phyloP scores from a whole-genome alignment of 768 basidiomycete species.

The Boletus pseudo-olivaceus region DNA sequence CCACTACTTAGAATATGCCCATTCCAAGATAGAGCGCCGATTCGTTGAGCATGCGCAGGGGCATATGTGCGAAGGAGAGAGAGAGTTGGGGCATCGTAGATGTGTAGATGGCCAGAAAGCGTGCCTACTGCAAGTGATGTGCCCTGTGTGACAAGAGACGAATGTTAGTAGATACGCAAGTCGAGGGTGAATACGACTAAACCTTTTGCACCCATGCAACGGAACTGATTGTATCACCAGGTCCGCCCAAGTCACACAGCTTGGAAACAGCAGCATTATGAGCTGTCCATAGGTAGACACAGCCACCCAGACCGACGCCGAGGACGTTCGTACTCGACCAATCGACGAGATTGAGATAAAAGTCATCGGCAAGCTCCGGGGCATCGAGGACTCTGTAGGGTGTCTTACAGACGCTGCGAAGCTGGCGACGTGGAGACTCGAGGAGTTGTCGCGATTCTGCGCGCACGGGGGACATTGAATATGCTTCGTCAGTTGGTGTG shows the following conservation, averaged over 20 bases:
- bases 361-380: conserved; percentile 96
- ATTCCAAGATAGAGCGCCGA: conserved; percentile 96
- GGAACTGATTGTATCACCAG: conserved; percentile 75
- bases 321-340: conserved; percentile 96
- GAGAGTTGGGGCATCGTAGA: conserved; percentile 86
- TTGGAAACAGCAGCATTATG: conserved; percentile 91
- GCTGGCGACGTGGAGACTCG: conserved; percentile 76
- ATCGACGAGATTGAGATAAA: conserved; percentile 96
- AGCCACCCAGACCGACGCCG: conserved; percentile 86
- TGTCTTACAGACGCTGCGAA: conserved; percentile 86
- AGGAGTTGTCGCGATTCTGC: conserved; percentile 79
- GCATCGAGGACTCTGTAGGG: conserved; percentile 97
- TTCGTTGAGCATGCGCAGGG: conserved; percentile 81
- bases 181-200: not conserved
- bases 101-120: conserved; percentile 81
- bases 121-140: conserved; percentile 92
- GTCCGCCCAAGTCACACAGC: conserved; percentile 71
- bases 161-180: not conserved
- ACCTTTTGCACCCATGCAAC: conserved; percentile 90
- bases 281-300: conserved; percentile 97
- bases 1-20: conserved; percentile 83
- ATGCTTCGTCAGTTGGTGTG: conserved; percentile 82
- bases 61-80: conserved; percentile 77
- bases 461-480: conserved; percentile 87
- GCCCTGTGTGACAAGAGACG: conserved; percentile 42